A percentile compares a stretch with the other conserved stretches of the same genome.
These are phyloP conservation scores for Dorcoceras hygrometricum DNA, from an alignment of 257 asterid genomes.

Conservation along the genomic window DNA sequence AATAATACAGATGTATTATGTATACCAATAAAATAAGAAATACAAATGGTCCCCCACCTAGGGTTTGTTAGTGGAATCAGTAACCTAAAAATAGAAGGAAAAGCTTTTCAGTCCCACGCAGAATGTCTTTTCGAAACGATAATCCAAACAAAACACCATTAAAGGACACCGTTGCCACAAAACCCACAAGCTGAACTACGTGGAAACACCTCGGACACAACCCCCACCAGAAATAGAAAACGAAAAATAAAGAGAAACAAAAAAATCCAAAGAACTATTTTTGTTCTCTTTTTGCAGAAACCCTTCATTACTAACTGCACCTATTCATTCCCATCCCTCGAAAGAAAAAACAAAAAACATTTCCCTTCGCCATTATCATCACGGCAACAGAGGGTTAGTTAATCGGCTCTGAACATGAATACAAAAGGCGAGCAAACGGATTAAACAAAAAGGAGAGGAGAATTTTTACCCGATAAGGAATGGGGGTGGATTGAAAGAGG, in stretches of 20 bases:
- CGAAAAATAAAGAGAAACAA: neutral
- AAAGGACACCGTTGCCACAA: constrained; percentile 5
- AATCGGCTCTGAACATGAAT: constrained; percentile 11
- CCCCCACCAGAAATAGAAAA: neutral
- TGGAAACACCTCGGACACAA: constrained; percentile 28
- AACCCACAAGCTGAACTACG: constrained; percentile 27
- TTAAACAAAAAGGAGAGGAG: neutral
- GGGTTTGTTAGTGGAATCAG: constrained; percentile 30
- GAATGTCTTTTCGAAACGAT: constrained; percentile 12
- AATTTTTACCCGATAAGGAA: constrained; percentile 19
- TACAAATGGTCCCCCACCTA: constrained; percentile 40
- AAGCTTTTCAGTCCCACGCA: constrained; percentile 19
- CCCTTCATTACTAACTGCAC: neutral
- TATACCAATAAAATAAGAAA: neutral
- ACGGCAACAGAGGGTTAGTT: constrained; percentile 25
- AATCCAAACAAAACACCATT: constrained; percentile 11
- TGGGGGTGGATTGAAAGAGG: constrained; percentile 5
- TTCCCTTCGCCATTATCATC: constrained; percentile 20
- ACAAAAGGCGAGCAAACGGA: constrained; percentile 7
- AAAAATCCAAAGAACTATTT: constrained; percentile 10
- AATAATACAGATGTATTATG: neutral
- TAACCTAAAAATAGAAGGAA: constrained; percentile 20
- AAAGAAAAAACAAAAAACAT: constrained; percentile 23
- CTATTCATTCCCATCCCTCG: neutral
- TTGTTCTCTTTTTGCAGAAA: neutral